phyloP scores from a whole-genome alignment of 352 stramenopile genomes.

The Hyaloperonospora arabidopsidis region DNA sequence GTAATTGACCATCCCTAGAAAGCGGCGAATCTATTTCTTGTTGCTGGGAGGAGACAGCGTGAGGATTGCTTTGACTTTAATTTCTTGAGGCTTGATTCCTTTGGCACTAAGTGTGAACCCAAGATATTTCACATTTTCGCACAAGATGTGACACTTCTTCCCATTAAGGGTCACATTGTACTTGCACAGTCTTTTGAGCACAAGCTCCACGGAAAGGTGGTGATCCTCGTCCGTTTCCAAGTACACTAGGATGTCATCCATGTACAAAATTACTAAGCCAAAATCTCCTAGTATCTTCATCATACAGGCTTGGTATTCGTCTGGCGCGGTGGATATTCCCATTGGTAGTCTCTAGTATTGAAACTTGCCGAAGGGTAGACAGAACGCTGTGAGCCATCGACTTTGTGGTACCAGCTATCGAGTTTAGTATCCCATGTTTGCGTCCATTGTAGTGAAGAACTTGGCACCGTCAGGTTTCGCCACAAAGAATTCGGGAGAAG shows the following conservation, averaged over 20 bases:
- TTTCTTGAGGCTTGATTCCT: neutral
- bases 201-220: no score
- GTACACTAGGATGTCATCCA: conserved; percentile 10
- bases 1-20: conserved; percentile 14
- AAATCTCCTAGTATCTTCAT: conserved; percentile 2
- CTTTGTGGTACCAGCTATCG: neutral
- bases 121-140: neutral
- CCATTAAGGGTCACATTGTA: no score
- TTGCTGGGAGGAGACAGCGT: neutral
- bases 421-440: conserved; percentile 14
- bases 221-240: neutral
- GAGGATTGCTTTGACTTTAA: neutral
- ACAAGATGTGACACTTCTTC: no score
- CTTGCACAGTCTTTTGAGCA: no score
- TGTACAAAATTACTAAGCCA: neutral
- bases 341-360: conserved; percentile 7
- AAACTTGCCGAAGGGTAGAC: conserved; percentile 6
- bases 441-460: conserved; percentile 7
- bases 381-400: conserved; percentile 3
- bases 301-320: conserved; percentile 8
- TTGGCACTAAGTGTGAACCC: no score
- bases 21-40: conserved; percentile 4
- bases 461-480: conserved; percentile 12
- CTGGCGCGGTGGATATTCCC: conserved; percentile 5
- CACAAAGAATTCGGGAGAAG: conserved; percentile 11